Conservation (phyloP, 2,329 filamentous ascomycete genomes). For the Arthrobotrys sphaeroides region DNA sequence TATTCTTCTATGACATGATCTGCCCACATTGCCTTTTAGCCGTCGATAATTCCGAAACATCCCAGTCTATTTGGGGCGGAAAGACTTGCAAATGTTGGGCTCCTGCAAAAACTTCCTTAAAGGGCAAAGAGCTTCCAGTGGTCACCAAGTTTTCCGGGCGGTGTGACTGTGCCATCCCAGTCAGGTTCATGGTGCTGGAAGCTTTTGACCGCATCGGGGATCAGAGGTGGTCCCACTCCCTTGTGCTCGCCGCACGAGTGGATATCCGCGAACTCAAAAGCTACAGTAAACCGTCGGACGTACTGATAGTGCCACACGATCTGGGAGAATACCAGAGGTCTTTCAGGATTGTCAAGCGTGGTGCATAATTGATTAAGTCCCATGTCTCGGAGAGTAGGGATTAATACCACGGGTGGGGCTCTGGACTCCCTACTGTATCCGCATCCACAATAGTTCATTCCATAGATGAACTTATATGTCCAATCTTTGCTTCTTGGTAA, state of each 20-base stretch:
- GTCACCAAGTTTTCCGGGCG: not conserved
- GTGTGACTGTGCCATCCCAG: not conserved
- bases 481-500: too few species aligned
- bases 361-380: too few species aligned
- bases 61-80: not conserved
- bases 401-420: too few species aligned
- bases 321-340: too few species aligned
- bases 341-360: too few species aligned
- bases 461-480: too few species aligned
- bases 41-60: not conserved
- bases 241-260: not conserved
- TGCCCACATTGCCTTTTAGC: conserved; percentile 18
- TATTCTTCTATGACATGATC: too few species aligned
- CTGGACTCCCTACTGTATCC: too few species aligned
- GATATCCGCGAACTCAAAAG: not conserved
- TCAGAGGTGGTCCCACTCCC: not conserved
- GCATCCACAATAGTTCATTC: too few species aligned
- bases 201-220: not conserved
- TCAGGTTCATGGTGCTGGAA: conserved; percentile 6
- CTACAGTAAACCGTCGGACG: not conserved
- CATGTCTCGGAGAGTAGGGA: too few species aligned
- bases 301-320: not conserved
- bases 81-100: not conserved
- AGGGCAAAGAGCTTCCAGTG: not conserved
- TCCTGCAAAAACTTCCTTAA: not conserved